A percentile compares a stretch with the other conserved stretches of the same genome.
Conservation (phyloP, 352 stramenopile genomes). For the Pythium utonaiense region DNA sequence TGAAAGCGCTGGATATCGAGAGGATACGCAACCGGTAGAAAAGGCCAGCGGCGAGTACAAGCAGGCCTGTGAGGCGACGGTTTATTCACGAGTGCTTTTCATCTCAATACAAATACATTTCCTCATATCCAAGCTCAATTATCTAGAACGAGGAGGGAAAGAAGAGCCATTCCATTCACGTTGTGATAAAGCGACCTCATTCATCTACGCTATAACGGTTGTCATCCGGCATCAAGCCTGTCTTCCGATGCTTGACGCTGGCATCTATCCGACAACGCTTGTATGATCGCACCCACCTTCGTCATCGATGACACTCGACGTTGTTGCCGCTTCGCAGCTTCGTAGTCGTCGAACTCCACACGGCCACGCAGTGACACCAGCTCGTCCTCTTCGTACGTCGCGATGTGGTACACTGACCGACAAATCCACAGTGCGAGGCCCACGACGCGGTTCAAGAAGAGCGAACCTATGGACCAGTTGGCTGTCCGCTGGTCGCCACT, state of each 20-base stretch:
- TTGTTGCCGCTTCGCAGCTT: background rate
- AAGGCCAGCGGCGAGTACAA: too few relatives aligned
- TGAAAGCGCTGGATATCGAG: constrained; percentile 89
- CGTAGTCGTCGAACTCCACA: constrained; percentile 20
- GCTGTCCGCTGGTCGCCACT: background rate
- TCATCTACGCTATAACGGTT: too few relatives aligned
- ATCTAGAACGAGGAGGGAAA: too few relatives aligned
- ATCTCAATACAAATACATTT: too few relatives aligned
- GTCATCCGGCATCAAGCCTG: too few relatives aligned
- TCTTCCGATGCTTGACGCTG: background rate
- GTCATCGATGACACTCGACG: too few relatives aligned
- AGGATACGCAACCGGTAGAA: constrained; percentile 37
- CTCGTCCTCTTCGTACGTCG: background rate
- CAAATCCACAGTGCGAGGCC: constrained; percentile 12
- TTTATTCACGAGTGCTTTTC: too few relatives aligned
- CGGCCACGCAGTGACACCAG: constrained; percentile 13
- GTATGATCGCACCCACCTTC: background rate
- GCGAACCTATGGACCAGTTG: constrained; percentile 6
- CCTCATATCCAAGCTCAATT: too few relatives aligned
- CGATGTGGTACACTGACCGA: constrained; percentile 12
- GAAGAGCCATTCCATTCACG: too few relatives aligned
- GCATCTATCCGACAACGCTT: background rate
- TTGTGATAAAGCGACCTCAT: too few relatives aligned
- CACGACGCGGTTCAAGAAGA: constrained; percentile 13
- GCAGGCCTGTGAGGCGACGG: too few relatives aligned